phyloP scores from a whole-genome alignment of 1,284 basidiomycete genomes.

The Trichosporon ovoides region DNA sequence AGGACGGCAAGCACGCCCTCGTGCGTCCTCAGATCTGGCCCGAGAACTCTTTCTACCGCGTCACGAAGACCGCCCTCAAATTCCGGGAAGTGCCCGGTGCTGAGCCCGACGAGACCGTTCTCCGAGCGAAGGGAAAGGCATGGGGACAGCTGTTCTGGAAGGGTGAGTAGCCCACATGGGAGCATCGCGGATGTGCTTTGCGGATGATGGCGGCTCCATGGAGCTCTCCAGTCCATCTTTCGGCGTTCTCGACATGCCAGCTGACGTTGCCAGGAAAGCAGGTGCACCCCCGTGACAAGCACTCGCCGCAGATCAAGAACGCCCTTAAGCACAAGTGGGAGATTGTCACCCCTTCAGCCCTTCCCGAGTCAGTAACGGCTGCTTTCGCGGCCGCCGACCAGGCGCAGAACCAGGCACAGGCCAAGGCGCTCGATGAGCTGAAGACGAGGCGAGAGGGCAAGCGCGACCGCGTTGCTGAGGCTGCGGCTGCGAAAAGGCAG shows the following conservation, averaged over 20 bases:
- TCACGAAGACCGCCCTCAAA: constrained; percentile 32
- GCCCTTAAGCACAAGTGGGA: constrained; percentile 12
- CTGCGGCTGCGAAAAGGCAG: not conserved
- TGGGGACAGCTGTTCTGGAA: constrained; percentile 37
- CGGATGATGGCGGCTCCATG: not conserved
- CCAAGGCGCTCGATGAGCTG: not conserved
- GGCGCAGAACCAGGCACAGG: not conserved
- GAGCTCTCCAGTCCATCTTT: not conserved
- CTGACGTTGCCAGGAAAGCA: constrained; percentile 4
- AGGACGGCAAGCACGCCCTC: constrained; percentile 23
- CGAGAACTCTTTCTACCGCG: constrained; percentile 31
- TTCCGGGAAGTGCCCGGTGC: constrained; percentile 15
- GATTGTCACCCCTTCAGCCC: not conserved
- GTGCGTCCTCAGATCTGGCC: constrained; percentile 30
- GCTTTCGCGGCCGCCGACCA: constrained; percentile 3
- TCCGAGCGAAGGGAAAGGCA: constrained; percentile 26
- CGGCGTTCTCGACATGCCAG: not conserved
- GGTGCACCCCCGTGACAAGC: constrained; percentile 9
- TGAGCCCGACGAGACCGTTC: constrained; percentile 8
- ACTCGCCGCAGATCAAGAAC: constrained; percentile 2
- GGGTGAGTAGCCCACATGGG: constrained; percentile 21
- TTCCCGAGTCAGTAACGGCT: not conserved
- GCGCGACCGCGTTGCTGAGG: not conserved
- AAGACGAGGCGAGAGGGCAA: constrained; percentile 3
- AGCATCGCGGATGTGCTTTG: not conserved